Evolutionary conservation across 306 rosid species (phyloP), one percentile per base, ranked within the genome.

Genomic region (Sicyos baderoa): DNA sequence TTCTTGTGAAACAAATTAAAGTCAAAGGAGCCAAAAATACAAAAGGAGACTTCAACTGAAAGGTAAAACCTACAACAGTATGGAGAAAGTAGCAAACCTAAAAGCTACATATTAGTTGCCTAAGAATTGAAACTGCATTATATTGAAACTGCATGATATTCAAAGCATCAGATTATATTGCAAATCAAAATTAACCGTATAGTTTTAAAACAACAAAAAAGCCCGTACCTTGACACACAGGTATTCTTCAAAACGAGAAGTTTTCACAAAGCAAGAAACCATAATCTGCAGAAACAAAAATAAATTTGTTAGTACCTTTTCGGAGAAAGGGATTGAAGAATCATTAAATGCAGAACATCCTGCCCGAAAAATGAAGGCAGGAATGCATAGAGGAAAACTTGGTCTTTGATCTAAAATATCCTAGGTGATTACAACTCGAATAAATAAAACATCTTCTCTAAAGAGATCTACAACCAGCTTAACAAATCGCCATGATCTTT

Each of bases 181-280:
- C 25, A n/a, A 62, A 19, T 3, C 70, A 44, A 64, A 12, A 19
- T 45, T 6, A 45, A 7, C 54, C n/a, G 7, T 21, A 13, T 7
- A 47, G 51, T 44, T 65, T 13, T 5, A 21, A 14, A 45, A 47
- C 37, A 49, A 54, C 32, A 66, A 66, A 66, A 66, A 47, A 0
- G 56, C 32, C 55, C 40, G 15, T 80, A 90, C 99, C 99, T 94
- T 90, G 72, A 94, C 97, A 32, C 96, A 86, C 7, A 94, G 89
- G 85, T 90, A 90, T 77, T 90, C 99, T 77, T 94, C 97, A 76
- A 94, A 81, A 82, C 82, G 96, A 68, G 99, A 84, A 79, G 99
- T 90, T 81, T 90, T 94, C 74, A 90, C 99, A 76, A 94, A 94
- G 88, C 99, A 94, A 57, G 99, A 94, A 77, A 94, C 75, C 83